phyloP scores from a whole-genome alignment of 306 rosid species.

The Dryas alaskensis region DNA sequence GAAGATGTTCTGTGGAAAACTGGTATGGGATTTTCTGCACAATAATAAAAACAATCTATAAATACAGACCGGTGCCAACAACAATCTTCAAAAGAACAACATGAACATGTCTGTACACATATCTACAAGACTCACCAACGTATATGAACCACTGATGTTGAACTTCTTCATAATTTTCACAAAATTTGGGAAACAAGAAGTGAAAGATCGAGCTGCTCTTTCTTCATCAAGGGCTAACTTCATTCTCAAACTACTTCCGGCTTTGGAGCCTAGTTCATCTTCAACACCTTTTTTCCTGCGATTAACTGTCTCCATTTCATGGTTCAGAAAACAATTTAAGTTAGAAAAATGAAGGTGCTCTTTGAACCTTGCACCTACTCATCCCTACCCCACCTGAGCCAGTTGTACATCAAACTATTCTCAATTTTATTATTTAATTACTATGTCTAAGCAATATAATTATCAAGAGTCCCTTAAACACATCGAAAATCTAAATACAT shows the following conservation, averaged over 20 bases:
- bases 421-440: background rate
- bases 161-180: slow-evolving; percentile 92
- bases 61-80: slow-evolving; percentile 16
- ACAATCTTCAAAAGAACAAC: background rate
- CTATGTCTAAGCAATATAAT: background rate
- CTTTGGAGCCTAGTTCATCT: slow-evolving; percentile 57
- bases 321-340: slow-evolving; percentile 31
- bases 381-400: background rate
- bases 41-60: slow-evolving; percentile 21
- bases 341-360: background rate
- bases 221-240: slow-evolving; percentile 75
- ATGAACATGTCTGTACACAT: background rate
- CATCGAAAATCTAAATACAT: background rate
- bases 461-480: background rate
- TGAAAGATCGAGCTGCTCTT: slow-evolving; percentile 67
- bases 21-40: slow-evolving; percentile 84
- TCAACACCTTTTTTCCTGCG: slow-evolving; percentile 52
- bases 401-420: background rate
- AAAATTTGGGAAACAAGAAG: slow-evolving; percentile 74
- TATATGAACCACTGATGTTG: slow-evolving; percentile 85
- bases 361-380: background rate
- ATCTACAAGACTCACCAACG: slow-evolving; percentile 62
- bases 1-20: slow-evolving; percentile 80
- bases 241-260: slow-evolving; percentile 66
- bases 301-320: slow-evolving; percentile 46